These are phyloP conservation scores for Russula foetens DNA, from an alignment of 768 basidiomycete genomes.

Conservation along the genomic window DNA sequence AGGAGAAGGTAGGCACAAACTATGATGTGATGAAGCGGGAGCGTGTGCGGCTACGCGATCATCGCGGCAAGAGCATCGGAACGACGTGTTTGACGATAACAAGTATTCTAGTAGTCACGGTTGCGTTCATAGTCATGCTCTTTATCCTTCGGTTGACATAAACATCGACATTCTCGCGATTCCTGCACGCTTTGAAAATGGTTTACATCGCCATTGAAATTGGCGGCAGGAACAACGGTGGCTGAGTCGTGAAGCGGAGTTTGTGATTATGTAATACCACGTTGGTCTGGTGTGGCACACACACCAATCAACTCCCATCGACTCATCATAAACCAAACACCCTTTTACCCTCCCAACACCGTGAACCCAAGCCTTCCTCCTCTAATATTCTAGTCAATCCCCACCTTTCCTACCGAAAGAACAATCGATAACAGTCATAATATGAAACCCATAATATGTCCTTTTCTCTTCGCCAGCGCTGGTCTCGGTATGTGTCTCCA, in stretches of 20 bases:
- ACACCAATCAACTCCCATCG: neutral
- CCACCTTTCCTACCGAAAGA: neutral
- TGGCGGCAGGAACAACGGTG: no score
- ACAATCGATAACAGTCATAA: neutral
- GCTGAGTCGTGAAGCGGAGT: no score
- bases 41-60: conserved; percentile 40
- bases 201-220: no score
- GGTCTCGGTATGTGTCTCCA: conserved; percentile 10
- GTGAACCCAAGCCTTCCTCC: neutral
- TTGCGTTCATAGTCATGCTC: conserved; percentile 67
- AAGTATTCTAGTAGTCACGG: conserved; percentile 51
- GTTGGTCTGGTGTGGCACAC: neutral
- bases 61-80: conserved; percentile 39
- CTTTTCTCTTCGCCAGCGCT: conserved; percentile 2
- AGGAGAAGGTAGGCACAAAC: conserved; percentile 69
- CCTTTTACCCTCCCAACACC: neutral
- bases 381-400: neutral
- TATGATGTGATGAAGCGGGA: conserved; percentile 60
- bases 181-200: no score
- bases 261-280: neutral
- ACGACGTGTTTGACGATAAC: conserved; percentile 47
- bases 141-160: conserved; percentile 59
- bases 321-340: neutral
- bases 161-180: no score
- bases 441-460: neutral